Conservation (phyloP, 495 filamentous ascomycete species). For the Penicillium psychrofluorescens region DNA sequence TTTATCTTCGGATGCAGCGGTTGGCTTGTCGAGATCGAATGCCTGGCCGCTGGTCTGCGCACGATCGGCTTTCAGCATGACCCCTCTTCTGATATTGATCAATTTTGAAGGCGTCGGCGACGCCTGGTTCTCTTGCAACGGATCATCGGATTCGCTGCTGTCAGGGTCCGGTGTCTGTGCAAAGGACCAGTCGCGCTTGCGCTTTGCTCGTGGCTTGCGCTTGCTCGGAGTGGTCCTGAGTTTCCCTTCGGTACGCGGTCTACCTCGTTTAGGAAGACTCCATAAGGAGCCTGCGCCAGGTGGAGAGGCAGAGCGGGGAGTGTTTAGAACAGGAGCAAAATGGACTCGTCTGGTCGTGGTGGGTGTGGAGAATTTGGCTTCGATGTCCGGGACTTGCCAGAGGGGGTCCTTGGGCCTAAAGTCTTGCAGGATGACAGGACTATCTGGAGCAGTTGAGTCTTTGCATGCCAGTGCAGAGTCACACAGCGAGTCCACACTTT, state of each 20-base stretch:
- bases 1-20: background rate
- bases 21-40: too few relatives aligned
- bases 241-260: constrained; percentile 17
- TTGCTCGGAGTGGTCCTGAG: constrained; percentile 14
- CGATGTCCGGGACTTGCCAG: constrained; percentile 37
- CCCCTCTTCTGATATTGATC: constrained; percentile 18
- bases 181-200: constrained; percentile 38
- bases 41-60: background rate
- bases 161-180: constrained; percentile 28
- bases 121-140: constrained; percentile 33
- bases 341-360: constrained; percentile 11
- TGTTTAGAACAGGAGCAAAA: constrained; percentile 2
- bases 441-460: background rate
- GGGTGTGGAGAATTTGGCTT: constrained; percentile 26
- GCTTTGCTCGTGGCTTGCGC: constrained; percentile 16
- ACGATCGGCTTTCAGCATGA: constrained; percentile 1
- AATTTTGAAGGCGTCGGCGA: constrained; percentile 23
- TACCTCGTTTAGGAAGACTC: constrained; percentile 22
- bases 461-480: constrained; percentile 11
- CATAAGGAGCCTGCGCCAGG: constrained; percentile 33
- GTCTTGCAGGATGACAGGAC: background rate
- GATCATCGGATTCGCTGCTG: constrained; percentile 40
- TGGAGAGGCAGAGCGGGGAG: constrained; percentile 23
- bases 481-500: constrained; percentile 20
- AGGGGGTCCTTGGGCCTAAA: constrained; percentile 9